Percentiles rank a stretch among this genome's conserved stretches.
Evolutionary conservation across 768 basidiomycete genomes (phyloP).

Genomic region (Lactifluus hygrophoroides): DNA sequence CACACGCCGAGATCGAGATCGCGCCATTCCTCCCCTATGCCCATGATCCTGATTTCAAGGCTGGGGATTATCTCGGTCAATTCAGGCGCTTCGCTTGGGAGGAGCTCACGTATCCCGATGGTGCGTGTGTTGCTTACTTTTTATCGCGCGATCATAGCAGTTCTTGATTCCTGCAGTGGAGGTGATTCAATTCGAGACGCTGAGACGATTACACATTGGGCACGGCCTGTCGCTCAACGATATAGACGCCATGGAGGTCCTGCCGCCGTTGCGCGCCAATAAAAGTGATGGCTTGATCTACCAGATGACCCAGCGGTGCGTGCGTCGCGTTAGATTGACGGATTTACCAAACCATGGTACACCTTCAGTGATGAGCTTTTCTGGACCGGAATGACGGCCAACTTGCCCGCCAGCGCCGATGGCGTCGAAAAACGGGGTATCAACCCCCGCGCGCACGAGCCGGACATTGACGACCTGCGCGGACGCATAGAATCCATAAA

Average conservation of each 20-base stretch:
- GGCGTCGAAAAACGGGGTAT: constrained; percentile 10
- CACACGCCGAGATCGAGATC: constrained; percentile 38
- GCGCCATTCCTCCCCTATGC: constrained; percentile 56
- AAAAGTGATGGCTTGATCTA: constrained; percentile 5
- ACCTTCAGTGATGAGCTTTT: neutral
- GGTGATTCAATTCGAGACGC: constrained; percentile 41
- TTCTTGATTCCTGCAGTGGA: constrained; percentile 29
- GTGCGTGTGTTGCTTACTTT: constrained; percentile 29
- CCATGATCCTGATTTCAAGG: constrained; percentile 50
- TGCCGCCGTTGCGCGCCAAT: constrained; percentile 29
- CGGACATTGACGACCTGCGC: constrained; percentile 22
- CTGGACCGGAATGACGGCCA: constrained; percentile 7
- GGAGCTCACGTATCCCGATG: constrained; percentile 31
- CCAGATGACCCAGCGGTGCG: constrained; percentile 26
- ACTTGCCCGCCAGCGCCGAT: constrained; percentile 2
- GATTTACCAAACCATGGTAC: neutral
- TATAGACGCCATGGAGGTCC: constrained; percentile 41
- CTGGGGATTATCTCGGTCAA: constrained; percentile 30
- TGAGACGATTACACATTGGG: constrained; percentile 33
- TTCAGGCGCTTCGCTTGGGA: constrained; percentile 49
- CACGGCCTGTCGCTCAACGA: constrained; percentile 33
- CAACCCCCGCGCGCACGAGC: constrained; percentile 16
- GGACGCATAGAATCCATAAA: constrained; percentile 21
- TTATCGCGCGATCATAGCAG: neutral
- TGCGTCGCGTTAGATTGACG: constrained; percentile 15